phyloP scores from a whole-genome alignment of 768 basidiomycete species.

The Hypholoma fasciculare region DNA sequence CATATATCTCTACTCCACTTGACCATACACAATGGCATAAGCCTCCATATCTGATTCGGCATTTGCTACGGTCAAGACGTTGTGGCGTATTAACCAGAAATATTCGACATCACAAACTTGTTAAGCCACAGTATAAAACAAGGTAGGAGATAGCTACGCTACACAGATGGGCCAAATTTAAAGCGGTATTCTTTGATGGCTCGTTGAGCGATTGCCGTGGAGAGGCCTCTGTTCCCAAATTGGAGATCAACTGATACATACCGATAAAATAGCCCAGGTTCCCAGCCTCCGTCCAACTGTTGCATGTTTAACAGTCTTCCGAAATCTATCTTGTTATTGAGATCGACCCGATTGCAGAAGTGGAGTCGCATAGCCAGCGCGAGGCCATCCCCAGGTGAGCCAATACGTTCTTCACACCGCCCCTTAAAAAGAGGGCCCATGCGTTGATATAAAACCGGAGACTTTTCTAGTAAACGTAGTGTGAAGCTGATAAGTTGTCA shows the following conservation, averaged over 20 bases:
- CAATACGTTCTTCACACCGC: slow-evolving; percentile 36
- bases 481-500: slow-evolving; percentile 17
- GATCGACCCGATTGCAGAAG: slow-evolving; percentile 25
- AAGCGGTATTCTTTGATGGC: not conserved
- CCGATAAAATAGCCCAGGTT: slow-evolving; percentile 34
- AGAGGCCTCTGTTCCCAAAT: slow-evolving; percentile 39
- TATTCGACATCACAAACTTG: too few relatives aligned
- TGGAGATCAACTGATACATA: slow-evolving; percentile 31
- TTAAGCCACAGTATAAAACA: too few relatives aligned
- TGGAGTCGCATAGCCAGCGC: slow-evolving; percentile 41
- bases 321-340: slow-evolving; percentile 29
- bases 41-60: too few relatives aligned
- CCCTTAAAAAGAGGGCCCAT: slow-evolving; percentile 27
- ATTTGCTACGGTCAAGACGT: too few relatives aligned
- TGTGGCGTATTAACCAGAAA: too few relatives aligned
- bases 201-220: slow-evolving; percentile 33
- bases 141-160: too few relatives aligned
- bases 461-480: not conserved
- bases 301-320: slow-evolving; percentile 31
- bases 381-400: slow-evolving; percentile 30
- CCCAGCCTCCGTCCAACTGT: slow-evolving; percentile 40
- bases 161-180: too few relatives aligned
- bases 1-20: too few relatives aligned
- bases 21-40: too few relatives aligned
- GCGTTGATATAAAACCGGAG: slow-evolving; percentile 12